Conservation (phyloP, 148 eudicot genomes). For the Persicaria maculosa region DNA sequence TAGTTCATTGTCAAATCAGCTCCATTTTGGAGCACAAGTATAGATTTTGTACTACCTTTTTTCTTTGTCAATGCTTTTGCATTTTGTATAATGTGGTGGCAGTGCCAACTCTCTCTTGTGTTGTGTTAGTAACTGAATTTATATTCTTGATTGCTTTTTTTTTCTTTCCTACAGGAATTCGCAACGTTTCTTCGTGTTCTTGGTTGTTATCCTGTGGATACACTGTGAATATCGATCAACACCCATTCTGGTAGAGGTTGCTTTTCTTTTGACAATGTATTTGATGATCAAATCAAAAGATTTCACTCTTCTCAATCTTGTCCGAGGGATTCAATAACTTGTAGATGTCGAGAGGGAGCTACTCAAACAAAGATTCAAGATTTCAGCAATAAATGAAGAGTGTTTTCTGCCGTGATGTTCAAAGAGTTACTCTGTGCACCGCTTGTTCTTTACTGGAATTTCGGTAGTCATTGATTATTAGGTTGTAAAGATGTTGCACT, state of each 20-base stretch:
- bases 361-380: neutral
- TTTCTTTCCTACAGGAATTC: conserved; percentile 2
- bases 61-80: neutral
- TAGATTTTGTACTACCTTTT: neutral
- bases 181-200: conserved; percentile 10
- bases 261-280: neutral
- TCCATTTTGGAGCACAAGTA: neutral
- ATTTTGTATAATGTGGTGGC: neutral
- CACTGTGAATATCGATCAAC: conserved; percentile 3
- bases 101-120: neutral
- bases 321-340: neutral
- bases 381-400: neutral
- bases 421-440: neutral
- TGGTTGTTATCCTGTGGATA: conserved; percentile 14
- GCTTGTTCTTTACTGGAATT: conserved; percentile 2
- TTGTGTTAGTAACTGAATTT: neutral
- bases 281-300: neutral
- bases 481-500: conserved; percentile 7
- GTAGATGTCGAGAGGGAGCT: neutral
- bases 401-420: neutral
- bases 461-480: neutral
- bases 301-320: neutral
- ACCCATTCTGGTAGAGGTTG: neutral
- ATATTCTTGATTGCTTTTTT: neutral
- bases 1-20: no score